Evolutionary conservation across 345 rosid genomes (phyloP), one percentile per base, ranked within the genome.

Genomic region (Raphanus raphanistrum): DNA sequence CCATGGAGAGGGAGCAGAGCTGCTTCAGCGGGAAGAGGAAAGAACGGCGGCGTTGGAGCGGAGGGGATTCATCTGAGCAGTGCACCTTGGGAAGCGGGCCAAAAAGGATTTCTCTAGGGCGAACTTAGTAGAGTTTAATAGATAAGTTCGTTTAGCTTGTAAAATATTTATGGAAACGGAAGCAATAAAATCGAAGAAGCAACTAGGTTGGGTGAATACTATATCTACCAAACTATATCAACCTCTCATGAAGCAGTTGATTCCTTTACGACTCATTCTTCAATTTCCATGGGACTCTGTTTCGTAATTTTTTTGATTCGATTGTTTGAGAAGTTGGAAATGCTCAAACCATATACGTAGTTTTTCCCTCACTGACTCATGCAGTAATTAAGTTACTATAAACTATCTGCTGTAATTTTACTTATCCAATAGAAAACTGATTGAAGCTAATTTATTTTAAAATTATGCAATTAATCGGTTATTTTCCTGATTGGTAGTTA

Each of bases 191-290:
- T 9, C 27, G 27, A 63, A 48, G 33, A 71, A 70, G 60, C 57
- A 70, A 55, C 16, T 26, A 35, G 13, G 70, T 67, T 31, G 21
- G 50, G 15, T 71, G 26, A 67, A 41, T 7, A 32, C 43, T 62
- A 41, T 29, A 59, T 43, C 31, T 58, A 65, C 31, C 71, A 63
- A 63, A 64, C 16, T 25, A 65, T 71, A 64, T 57, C 67, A 58
- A 77, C 52, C 31, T 43, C 81, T 71, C 38, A 9, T 13, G 52
- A 31, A 72, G 72, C 48, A 31, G 54, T 65, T 78, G 5, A 9
- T 21, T 21, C 21, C 21, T 28, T 57, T 71, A 77, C 76, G 72
- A 64, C 60, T 55, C 66, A 6, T 54, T 31, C 33, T 70, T 60
- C 27, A 29, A 6, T 29, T 54, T 41, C 36, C 3, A 7, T 64